A percentile compares a stretch with the other conserved stretches of the same genome.
Evolutionary conservation across 78 protist genomes (phyloP).

Genomic region (Protostelium mycophagum): DNA sequence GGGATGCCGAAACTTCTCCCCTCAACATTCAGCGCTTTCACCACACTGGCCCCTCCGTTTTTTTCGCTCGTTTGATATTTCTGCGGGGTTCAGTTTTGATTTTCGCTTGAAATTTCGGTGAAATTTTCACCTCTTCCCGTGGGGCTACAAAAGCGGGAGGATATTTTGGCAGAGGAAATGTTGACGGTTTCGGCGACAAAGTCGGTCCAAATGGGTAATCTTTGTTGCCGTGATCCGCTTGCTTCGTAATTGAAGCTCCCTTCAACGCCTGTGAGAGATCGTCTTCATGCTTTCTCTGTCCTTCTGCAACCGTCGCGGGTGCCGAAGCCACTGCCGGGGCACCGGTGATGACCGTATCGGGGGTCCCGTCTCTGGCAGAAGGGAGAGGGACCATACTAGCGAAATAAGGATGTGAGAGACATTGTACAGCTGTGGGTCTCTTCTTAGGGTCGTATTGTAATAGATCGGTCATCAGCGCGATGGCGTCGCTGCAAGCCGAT

Average conservation of each 20-base stretch:
- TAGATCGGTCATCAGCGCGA: conserved; percentile 75
- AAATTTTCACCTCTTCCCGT: neutral
- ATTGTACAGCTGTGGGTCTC: conserved; percentile 83
- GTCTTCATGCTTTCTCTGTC: neutral
- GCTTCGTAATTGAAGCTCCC: too few species aligned
- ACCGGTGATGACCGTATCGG: neutral
- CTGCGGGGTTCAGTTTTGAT: too few species aligned
- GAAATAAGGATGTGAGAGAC: conserved; percentile 86
- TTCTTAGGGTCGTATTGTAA: conserved; percentile 82
- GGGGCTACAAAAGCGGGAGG: neutral
- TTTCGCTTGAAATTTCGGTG: too few species aligned
- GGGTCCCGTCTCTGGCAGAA: neutral
- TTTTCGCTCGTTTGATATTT: neutral
- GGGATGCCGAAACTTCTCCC: neutral
- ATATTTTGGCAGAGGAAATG: neutral
- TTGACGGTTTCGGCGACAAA: neutral
- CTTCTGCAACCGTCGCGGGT: neutral
- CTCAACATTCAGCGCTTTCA: neutral
- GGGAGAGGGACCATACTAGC: neutral
- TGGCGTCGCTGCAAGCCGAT: conserved; percentile 76
- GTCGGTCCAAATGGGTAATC: neutral
- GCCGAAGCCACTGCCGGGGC: neutral
- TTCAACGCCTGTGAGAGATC: neutral
- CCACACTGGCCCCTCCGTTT: neutral
- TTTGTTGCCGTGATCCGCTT: neutral